Percentiles rank a stretch among this genome's conserved stretches.
phyloP scores from a whole-genome alignment of 1,284 basidiomycete species.

The Cutaneotrichosporon spelunceum region DNA sequence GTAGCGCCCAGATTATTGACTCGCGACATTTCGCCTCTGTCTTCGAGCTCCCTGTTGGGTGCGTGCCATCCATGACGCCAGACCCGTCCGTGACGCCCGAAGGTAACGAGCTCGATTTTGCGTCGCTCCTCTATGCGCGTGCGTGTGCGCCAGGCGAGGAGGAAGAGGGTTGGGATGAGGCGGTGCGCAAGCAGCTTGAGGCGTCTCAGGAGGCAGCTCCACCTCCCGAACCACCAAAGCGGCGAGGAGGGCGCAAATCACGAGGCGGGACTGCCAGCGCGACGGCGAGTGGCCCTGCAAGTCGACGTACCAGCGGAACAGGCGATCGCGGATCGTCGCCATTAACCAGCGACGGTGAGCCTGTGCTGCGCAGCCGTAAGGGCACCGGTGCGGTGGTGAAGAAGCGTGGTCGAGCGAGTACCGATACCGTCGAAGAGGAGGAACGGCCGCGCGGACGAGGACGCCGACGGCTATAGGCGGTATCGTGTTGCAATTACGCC shows the following conservation, averaged over 20 bases:
- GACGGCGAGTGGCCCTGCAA: background rate
- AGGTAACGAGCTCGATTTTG: conserved; percentile 9
- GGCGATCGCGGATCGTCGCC: conserved; percentile 2
- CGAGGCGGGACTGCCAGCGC: background rate
- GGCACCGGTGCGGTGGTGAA: background rate
- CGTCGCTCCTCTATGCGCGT: conserved; percentile 13
- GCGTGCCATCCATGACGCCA: background rate
- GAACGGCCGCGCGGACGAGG: background rate
- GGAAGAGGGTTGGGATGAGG: conserved; percentile 17
- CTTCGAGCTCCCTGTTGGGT: conserved; percentile 20
- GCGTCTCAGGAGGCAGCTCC: background rate
- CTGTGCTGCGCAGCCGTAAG: background rate
- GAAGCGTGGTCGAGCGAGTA: conserved; percentile 3
- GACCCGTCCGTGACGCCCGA: conserved; percentile 6
- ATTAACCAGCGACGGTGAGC: conserved; percentile 4
- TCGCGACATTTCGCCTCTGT: conserved; percentile 19
- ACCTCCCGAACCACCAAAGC: background rate
- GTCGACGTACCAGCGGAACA: conserved; percentile 1
- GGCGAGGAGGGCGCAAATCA: background rate
- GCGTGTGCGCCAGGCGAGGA: conserved; percentile 16
- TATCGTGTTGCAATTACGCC: background rate
- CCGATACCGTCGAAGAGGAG: background rate
- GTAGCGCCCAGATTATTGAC: conserved; percentile 21
- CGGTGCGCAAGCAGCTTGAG: conserved; percentile 16
- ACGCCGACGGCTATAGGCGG: background rate